Base-by-base conservation (phyloP, 208 protist genomes). In the Wallacemonas sp. region DNA sequence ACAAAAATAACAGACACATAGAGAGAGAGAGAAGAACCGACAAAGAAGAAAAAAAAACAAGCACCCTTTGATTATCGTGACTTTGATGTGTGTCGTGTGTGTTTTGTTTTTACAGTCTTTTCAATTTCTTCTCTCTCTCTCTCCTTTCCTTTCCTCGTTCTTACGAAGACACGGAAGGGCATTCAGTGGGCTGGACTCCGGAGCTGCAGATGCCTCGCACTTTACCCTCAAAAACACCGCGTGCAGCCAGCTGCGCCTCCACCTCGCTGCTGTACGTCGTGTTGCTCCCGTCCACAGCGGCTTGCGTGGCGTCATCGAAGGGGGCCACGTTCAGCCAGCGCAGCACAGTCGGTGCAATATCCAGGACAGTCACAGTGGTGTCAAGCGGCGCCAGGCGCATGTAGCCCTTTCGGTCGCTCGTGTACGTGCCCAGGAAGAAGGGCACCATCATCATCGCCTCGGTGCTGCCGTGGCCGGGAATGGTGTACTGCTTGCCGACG, bases 291-390 rank as follows among this genome's bases (percentile, higher is more conserved):
- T 68, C 62, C 12, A 81, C 19, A 15, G 71, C 70, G 2, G 46
- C 66, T 36, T 72, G 66, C 65, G 84, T 87, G 34, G 46, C 70
- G 19, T 70, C 72, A 47, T 89, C 83, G 62, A 70, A 90, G 30
- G 87, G 84, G 0, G 73, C 77, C 2, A 90, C 51, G 66, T 80
- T 77, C 22, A 93, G 69, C 87, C 87, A 93, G 31, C 73, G 73
- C 66, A 93, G 75, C 33, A 80, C 79, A 33, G 87, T 93, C 59
- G 87, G 84, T 30, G 80, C 67, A 19, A 90, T 82, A 61, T 93
- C 87, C 42, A 91, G 70, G 62, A 88, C 79, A 34, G 79, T 76
- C 39, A 73, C 67, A n/a, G 81, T 72, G 31, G 64, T 66, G 64
- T 64, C 49, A 24, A 91, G 62, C 24, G 76, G 68, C 14, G 70